Evolutionary conservation across 352 stramenopile species (phyloP), one percentile per base, ranked within the genome.

Genomic region (Globisporangium orthogonon): DNA sequence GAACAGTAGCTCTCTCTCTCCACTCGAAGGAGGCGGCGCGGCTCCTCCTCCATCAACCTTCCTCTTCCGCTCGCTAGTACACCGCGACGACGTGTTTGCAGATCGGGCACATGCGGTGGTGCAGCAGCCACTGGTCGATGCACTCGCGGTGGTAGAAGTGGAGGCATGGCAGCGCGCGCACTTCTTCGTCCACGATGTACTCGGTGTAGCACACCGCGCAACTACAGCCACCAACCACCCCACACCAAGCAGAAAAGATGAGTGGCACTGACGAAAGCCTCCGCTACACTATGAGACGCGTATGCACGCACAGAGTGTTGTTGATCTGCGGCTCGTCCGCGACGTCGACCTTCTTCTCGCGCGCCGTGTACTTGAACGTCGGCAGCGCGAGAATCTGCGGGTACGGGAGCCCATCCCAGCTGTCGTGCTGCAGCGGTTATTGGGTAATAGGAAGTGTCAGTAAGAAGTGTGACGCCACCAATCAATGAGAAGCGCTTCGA

Each of bases 91-190:
- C 67, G 70, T 95, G 73, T 53, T 89, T 95, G 70, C 85, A 96
- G 58, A 92, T 92, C 28, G 84, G 86, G 50, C 87, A 96, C 51
- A 82, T 81, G 54, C 84, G 79, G 56, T 94, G 82, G 62, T 87
- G 71, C 58, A 91, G 71, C 18, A 96, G 84, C 87, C 87, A 96
- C 62, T 89, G 83, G 62, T 96, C 87, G 61, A 96, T 95, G 54
- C 87, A 96, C 65, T 93, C 83, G 61, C 80, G 79, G 65, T 96
- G 87, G 64, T 95, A 96, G 57, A 87, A 90, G 62, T 96, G 87
- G 47, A 92, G 67, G 54, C 87, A 96, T 49, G 87, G 86, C 48
- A 96, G 66, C 30, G 77, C 70, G 29, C 83, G 82, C 59, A 95
- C 70, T 60, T 91, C 77, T 57, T 96, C 87, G 28, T 87, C 80